Evolutionary conservation across 345 rosid species (phyloP).

Genomic region (Bruguiera gymnorhiza): DNA sequence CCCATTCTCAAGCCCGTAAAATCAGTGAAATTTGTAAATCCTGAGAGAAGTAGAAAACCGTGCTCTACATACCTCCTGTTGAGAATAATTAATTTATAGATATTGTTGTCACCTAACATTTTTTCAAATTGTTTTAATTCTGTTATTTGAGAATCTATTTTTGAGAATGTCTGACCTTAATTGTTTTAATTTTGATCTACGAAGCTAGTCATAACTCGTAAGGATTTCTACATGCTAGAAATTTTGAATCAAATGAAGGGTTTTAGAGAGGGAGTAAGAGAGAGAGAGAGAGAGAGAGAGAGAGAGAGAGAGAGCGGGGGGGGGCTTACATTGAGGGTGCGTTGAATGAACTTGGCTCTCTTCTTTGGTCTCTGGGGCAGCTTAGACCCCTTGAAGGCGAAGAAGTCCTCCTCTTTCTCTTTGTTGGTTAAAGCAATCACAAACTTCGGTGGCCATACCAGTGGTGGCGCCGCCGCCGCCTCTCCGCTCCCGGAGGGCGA

Average conservation of each 20-base stretch:
- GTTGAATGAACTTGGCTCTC: constrained; percentile 66
- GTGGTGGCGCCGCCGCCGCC: constrained; percentile 28
- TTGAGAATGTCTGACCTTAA: no score
- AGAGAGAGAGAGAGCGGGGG: no score
- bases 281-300: neutral
- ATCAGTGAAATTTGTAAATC: no score
- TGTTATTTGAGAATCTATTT: no score
- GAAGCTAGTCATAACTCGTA: no score
- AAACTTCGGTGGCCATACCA: constrained; percentile 70
- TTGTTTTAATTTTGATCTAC: no score
- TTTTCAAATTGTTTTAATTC: no score
- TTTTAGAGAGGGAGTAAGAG: neutral
- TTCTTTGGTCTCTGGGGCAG: constrained; percentile 77
- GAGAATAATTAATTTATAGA: no score
- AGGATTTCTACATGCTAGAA: neutral
- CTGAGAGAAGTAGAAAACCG: neutral
- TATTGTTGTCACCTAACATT: no score
- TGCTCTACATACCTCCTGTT: no score
- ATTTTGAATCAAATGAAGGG: neutral
- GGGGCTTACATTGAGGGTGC: constrained; percentile 63
- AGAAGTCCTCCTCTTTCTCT: constrained; percentile 80
- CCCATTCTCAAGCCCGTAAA: neutral
- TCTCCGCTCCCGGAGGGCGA: constrained; percentile 68
- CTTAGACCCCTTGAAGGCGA: constrained; percentile 66
- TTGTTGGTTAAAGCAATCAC: constrained; percentile 69